phyloP scores from a whole-genome alignment of 352 stramenopile species.

The Peronospora belbahrii region DNA sequence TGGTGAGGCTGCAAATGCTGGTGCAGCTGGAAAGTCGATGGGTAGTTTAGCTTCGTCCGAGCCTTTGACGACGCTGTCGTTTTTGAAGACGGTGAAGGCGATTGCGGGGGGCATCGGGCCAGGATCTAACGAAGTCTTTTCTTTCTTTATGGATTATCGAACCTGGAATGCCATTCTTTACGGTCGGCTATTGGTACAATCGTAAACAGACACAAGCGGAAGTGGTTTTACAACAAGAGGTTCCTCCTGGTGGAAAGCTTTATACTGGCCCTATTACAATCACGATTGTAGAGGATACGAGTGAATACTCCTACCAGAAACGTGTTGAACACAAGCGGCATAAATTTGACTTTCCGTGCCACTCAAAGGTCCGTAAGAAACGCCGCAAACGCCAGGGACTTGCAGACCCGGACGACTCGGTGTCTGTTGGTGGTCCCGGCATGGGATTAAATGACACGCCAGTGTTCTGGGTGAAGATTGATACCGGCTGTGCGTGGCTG shows the following conservation, averaged over 20 bases:
- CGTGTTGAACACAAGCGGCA: constrained; percentile 78
- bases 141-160: constrained; percentile 77
- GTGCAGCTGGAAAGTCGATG: constrained; percentile 15
- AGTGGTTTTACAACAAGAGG: constrained; percentile 76
- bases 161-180: constrained; percentile 80
- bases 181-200: constrained; percentile 85
- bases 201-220: constrained; percentile 82
- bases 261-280: constrained; percentile 78
- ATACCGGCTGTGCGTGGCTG: constrained; percentile 68
- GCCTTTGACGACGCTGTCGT: constrained; percentile 67
- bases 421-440: constrained; percentile 61
- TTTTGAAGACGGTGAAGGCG: constrained; percentile 73
- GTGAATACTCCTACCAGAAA: constrained; percentile 74
- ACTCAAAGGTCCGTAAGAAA: constrained; percentile 85
- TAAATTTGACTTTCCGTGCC: constrained; percentile 82
- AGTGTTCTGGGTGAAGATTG: constrained; percentile 84
- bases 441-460: constrained; percentile 85
- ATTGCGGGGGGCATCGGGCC: constrained; percentile 66
- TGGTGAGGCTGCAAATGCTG: constrained; percentile 11
- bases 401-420: constrained; percentile 68
- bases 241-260: constrained; percentile 68
- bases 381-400: constrained; percentile 74
- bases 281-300: constrained; percentile 82
- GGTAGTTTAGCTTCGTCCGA: constrained; percentile 21
- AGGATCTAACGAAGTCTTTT: constrained; percentile 78